Evolutionary conservation across 179 eudicot genomes (phyloP), one percentile per base, ranked within the genome.

Genomic region (Camellia oleifera): DNA sequence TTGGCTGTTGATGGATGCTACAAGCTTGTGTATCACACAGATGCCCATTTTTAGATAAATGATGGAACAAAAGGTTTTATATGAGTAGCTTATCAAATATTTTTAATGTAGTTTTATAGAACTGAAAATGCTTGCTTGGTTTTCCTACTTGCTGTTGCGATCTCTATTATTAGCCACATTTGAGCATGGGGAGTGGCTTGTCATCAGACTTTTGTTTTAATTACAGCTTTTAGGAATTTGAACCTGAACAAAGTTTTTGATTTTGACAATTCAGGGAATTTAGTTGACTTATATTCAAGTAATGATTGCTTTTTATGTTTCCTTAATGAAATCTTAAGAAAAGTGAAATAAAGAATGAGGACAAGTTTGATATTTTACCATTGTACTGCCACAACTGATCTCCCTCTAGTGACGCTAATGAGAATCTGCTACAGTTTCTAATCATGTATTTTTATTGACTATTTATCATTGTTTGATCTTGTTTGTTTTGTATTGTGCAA

Each of bases 1-100:
- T 60, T 45, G 77, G 74, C 10, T 53, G 14, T 65, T 77, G 72
- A 66, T 53, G 63, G 13, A 76, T 45, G 50, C 12, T 66, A 9
- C 63, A 15, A 77, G 2, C 63, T 77, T 12, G 17, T 15, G 52
- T 46, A 61, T 75, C 17, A 52, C 52, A 9, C 9, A 7, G 8
- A 44, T 10, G 10, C 15, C 53, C 15, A 32, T 32, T 32, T 32
- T 32, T 32, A 32, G 40, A 32, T 32, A 32, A 32, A 32, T 32
- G 40, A 32, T 32, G 40, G 40, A 32, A 32, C 40, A 32, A 32
- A 32, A 32, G 40, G 52, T 48, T 4, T 7, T 48, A 7, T 4
- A 0, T 3, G 52, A 32, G 40, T 32, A 32, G 40, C 40, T 32
- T 32, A 1, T 71, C 26, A 13, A 15, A 71, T 7, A 2, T 69